Base-by-base conservation (phyloP, 352 stramenopile species). In the Globisporangium alternatum region DNA sequence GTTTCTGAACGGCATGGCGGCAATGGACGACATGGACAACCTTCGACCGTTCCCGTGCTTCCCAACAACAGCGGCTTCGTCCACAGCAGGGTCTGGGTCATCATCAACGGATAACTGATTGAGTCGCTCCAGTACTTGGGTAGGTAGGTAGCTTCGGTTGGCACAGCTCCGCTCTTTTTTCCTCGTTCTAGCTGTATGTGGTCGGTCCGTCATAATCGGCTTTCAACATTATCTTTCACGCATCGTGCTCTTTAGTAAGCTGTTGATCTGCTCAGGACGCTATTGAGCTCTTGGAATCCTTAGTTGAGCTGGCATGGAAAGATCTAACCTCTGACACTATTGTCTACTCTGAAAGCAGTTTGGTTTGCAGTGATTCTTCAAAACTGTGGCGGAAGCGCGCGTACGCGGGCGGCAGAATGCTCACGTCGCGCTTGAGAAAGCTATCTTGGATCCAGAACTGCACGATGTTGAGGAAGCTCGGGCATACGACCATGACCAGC, bases 381-480 rank as follows among this genome's bases (percentile, higher is more conserved):
- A 89, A 86, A 21, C 67, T 81, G 52, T 90, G 77, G 56, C 79
- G 74, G 60, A 88, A 86, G 62, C 71, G 75, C 21, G 77, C 78
- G 70, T 89, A 91, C 58, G 75, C 69, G 1, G 71, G 72, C 21
- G 83, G 76, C 5, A 89, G 43, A 33, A 88, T 83, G 58, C 77
- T 88, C 12, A 84, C 72, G 51, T 91, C 85, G 22, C 81, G 78
- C 69, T 93, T 93, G 45, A 93, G 78, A 60, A 91, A 93, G 55
- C 78, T 92, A 64, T 92, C 82, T 67, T 93, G 85, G 66, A 93
- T 90, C 86, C 85, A 94, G 65, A 94, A 92, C 71, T 94, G 83
- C 55, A 90, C 77, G 28, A 92, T 68, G 68, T 94, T 94, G 54
- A 94, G 74, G 66, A 94, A 91, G 60, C 77, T 91, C n/a, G 83